These are phyloP conservation scores for Bryoglossum gracile DNA, from an alignment of 495 filamentous ascomycete genomes.

Conservation along the genomic window DNA sequence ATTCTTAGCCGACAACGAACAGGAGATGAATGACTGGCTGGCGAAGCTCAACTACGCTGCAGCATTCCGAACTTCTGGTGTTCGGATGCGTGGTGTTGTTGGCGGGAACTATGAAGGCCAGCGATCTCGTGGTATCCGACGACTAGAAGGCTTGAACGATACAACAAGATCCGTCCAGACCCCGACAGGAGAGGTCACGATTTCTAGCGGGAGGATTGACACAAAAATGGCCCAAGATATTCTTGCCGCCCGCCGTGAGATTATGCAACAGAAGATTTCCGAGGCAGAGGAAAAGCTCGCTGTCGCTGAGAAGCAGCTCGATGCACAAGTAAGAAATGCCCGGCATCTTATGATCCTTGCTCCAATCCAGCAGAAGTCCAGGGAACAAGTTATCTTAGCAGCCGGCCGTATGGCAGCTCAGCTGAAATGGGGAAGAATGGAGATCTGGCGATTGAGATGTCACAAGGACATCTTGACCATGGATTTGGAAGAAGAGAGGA, in stretches of 20 bases:
- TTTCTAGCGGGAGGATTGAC: constrained; percentile 63
- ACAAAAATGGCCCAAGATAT: constrained; percentile 77
- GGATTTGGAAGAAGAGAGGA: constrained; percentile 72
- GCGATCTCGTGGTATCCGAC: constrained; percentile 61
- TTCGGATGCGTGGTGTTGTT: constrained; percentile 80
- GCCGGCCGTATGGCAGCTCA: constrained; percentile 83
- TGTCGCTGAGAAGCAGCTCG: constrained; percentile 65
- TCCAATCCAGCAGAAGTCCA: constrained; percentile 76
- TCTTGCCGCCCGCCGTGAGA: constrained; percentile 65
- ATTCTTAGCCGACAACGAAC: constrained; percentile 80
- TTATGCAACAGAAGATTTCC: constrained; percentile 74
- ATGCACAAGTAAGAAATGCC: constrained; percentile 80
- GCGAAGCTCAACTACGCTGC: constrained; percentile 95
- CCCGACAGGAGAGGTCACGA: constrained; percentile 60
- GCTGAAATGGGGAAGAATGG: constrained; percentile 85
- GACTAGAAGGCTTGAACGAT: constrained; percentile 47
- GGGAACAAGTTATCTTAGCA: constrained; percentile 77
- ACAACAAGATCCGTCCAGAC: constrained; percentile 56
- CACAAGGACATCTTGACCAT: constrained; percentile 80
- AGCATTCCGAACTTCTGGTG: constrained; percentile 86
- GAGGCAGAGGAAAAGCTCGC: constrained; percentile 78
- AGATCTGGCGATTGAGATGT: constrained; percentile 87
- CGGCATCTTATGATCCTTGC: constrained; percentile 84
- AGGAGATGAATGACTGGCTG: constrained; percentile 95
- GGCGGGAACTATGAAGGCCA: constrained; percentile 82